Evolutionary conservation across 441 rosid genomes (phyloP).

Genomic region (Erodium texanum): DNA sequence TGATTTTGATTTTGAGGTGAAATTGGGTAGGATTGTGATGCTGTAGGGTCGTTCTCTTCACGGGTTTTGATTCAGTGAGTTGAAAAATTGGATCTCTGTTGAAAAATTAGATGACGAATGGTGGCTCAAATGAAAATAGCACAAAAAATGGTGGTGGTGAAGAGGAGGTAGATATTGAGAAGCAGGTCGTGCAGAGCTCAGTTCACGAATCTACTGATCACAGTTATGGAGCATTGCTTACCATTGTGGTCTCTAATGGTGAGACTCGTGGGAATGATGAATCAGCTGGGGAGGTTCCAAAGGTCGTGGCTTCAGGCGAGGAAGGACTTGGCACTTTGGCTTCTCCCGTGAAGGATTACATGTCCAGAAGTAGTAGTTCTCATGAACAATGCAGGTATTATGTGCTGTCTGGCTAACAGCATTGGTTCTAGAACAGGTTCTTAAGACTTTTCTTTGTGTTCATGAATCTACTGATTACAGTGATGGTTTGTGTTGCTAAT

Average conservation of each 20-base stretch:
- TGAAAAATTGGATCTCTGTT: not conserved
- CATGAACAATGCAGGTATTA: too few species aligned
- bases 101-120: slow-evolving; percentile 42
- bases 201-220: not conserved
- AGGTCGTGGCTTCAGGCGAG: slow-evolving; percentile 16
- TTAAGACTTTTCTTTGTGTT: too few species aligned
- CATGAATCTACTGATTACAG: too few species aligned
- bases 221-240: slow-evolving; percentile 15
- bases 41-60: not conserved
- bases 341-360: slow-evolving; percentile 37
- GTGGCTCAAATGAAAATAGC: slow-evolving; percentile 19
- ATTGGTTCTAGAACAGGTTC: too few species aligned
- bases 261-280: too few species aligned
- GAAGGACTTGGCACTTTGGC: slow-evolving; percentile 23
- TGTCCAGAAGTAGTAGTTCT: slow-evolving; percentile 46
- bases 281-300: slow-evolving; percentile 15
- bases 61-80: not conserved
- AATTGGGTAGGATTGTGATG: not conserved
- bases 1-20: not conserved
- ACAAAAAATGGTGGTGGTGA: slow-evolving; percentile 11
- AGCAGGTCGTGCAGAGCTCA: slow-evolving; percentile 30
- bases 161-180: slow-evolving; percentile 35
- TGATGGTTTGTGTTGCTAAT: too few species aligned
- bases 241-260: slow-evolving; percentile 42
- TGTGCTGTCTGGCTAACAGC: too few species aligned